Evolutionary conservation across 768 basidiomycete genomes (phyloP), one percentile per base, ranked within the genome.

Genomic region (Kwoniella europaea): DNA sequence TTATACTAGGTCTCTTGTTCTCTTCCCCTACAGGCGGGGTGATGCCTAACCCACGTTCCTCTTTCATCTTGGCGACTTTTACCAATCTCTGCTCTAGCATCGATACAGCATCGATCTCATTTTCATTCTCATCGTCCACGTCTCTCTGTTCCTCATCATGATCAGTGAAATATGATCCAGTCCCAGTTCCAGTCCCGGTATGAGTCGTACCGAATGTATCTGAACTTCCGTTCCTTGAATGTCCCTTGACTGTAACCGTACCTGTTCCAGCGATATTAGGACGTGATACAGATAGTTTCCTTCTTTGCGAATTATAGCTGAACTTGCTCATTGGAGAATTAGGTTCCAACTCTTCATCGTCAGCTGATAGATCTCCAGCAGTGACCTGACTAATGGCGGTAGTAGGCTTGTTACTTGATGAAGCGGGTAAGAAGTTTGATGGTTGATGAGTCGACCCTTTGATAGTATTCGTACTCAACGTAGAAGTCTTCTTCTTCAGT

Each of bases 341-440:
- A 2, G 63, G 55, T 22, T 58, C 57, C 6, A 53, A 24, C n/a
- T 57, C 67, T 20, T 22, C 42, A 20, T 41, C 61, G 7, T 68
- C 41, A 16, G 27, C 27, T 54, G 18, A 44, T 35, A 64, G 43
- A 42, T 73, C 69, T 13, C 70, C 69, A 10, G 59, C 75, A 3
- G 70, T 74, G n/a, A 76, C 63, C 56, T 65, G 59, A 53, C 72
- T 73, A n/a, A 76, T 65, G 7, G 76, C 73, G 3, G 76, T 77
- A 9, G 76, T 77, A 3, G 73, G 65, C 20, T 61, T 52, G 22
- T 20, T 46, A 15, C 62, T 53, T 3, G 63, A 42, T 7, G 57
- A 42, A 2, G 73, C 60, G 1, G 76, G 73, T 24, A 72, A 50
- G 67, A 75, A 73, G 13, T 58, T 65, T 10, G 63, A 70, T 6